These are phyloP conservation scores for Cryptosporidium sp. DNA, from an alignment of 169 alveolate genomes.

Conservation along the genomic window DNA sequence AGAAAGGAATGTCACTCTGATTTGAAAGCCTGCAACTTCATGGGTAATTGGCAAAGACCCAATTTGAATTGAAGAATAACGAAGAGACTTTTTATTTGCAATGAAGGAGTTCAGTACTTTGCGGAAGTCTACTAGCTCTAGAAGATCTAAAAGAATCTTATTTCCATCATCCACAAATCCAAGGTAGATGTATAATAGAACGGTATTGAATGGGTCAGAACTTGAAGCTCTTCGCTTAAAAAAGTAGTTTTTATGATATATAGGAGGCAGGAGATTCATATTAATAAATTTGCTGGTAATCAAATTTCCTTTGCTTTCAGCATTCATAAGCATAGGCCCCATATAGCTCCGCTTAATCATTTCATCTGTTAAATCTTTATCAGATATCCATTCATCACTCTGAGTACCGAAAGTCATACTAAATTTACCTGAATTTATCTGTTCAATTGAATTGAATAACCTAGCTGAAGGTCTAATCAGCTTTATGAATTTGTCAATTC, in stretches of 20 bases:
- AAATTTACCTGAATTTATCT: not conserved
- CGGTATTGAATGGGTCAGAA: conserved; percentile 21
- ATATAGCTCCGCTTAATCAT: not conserved
- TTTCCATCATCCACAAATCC: conserved; percentile 10
- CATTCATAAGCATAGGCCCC: conserved; percentile 2
- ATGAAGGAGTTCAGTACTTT: conserved; percentile 28
- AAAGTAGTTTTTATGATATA: conserved; percentile 1
- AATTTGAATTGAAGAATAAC: conserved; percentile 6
- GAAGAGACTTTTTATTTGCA: conserved; percentile 14
- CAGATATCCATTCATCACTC: not conserved
- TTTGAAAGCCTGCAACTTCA: conserved; percentile 27
- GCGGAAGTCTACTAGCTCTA: conserved; percentile 18
- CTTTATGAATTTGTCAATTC: not conserved
- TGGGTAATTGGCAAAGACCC: conserved; percentile 7
- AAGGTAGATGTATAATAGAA: conserved; percentile 16
- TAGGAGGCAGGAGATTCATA: conserved; percentile 1
- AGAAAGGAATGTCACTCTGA: conserved; percentile 21
- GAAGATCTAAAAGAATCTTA: conserved; percentile 8
- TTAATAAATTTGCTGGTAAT: conserved; percentile 9
- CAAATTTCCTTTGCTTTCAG: conserved; percentile 4
- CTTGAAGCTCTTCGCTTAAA: conserved; percentile 35
- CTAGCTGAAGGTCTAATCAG: conserved; percentile 20
- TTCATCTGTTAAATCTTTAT: not conserved
- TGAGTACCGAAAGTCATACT: not conserved
- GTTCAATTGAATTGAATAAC: conserved; percentile 4